phyloP scores from a whole-genome alignment of 768 basidiomycete genomes.

The Boletus subparvulus region DNA sequence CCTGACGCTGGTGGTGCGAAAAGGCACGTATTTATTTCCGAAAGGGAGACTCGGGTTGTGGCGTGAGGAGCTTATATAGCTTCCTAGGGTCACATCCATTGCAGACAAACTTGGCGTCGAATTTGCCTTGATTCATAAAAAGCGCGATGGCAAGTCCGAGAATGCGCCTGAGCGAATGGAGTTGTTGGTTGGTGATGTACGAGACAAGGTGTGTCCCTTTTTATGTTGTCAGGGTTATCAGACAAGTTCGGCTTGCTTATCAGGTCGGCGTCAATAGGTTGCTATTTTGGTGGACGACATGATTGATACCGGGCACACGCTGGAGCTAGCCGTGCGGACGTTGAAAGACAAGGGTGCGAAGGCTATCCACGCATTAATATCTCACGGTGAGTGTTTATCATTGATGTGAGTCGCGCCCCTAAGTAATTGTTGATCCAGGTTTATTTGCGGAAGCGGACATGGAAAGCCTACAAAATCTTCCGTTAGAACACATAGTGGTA shows the following conservation, averaged over 20 bases:
- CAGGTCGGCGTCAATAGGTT: slow-evolving; percentile 44
- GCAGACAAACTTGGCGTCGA: slow-evolving; percentile 95
- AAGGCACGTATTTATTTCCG: slow-evolving; percentile 56
- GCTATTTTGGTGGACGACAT: slow-evolving; percentile 98
- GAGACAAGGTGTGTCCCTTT: slow-evolving; percentile 62
- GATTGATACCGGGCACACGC: slow-evolving; percentile 94
- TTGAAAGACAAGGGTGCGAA: slow-evolving; percentile 88
- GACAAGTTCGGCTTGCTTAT: slow-evolving; percentile 10
- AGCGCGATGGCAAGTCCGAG: slow-evolving; percentile 67
- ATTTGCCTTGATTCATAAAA: slow-evolving; percentile 93
- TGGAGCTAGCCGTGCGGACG: slow-evolving; percentile 80
- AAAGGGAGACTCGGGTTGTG: background rate
- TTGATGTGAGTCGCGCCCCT: slow-evolving; percentile 8
- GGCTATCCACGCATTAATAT: slow-evolving; percentile 83
- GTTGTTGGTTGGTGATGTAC: slow-evolving; percentile 91
- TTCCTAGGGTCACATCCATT: slow-evolving; percentile 79
- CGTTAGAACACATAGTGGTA: slow-evolving; percentile 85
- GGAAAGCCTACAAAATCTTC: slow-evolving; percentile 63
- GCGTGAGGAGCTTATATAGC: slow-evolving; percentile 1
- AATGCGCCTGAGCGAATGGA: slow-evolving; percentile 83
- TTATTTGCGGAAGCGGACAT: slow-evolving; percentile 78
- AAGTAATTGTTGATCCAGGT: slow-evolving; percentile 42
- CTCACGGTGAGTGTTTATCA: slow-evolving; percentile 65
- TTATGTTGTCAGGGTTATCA: background rate
- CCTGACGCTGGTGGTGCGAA: slow-evolving; percentile 99